Conservation (phyloP, 2,329 filamentous ascomycete species). For the Claviceps sp. region DNA sequence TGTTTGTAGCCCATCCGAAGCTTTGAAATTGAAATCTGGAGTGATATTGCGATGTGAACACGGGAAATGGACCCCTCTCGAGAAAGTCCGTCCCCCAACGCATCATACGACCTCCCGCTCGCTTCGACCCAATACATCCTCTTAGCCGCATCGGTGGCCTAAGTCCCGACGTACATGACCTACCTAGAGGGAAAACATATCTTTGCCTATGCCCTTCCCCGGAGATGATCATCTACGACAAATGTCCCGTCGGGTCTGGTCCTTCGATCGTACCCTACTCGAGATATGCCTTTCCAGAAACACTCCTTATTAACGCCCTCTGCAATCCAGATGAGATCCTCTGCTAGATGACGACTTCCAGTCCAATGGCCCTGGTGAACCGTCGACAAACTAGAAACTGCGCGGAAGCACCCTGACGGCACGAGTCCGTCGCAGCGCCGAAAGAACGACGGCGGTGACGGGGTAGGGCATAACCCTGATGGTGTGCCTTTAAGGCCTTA, state of each 20-base stretch:
- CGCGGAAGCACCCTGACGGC: slow-evolving; percentile 12
- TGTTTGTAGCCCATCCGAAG: no score
- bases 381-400: slow-evolving; percentile 17
- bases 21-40: no score
- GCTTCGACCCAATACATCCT: slow-evolving; percentile 15
- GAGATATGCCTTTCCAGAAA: slow-evolving; percentile 19
- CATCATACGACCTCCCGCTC: slow-evolving; percentile 5
- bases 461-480: slow-evolving; percentile 1
- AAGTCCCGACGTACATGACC: slow-evolving; percentile 10
- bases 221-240: slow-evolving; percentile 8
- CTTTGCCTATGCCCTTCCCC: slow-evolving; percentile 10
- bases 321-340: slow-evolving; percentile 17
- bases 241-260: slow-evolving; percentile 16
- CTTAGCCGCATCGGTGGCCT: neutral
- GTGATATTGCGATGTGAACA: no score
- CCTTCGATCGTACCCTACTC: slow-evolving; percentile 20
- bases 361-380: slow-evolving; percentile 17
- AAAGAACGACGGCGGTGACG: neutral
- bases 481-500: neutral
- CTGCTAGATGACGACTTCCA: slow-evolving; percentile 14
- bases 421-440: slow-evolving; percentile 6
- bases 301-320: slow-evolving; percentile 11
- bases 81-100: neutral
- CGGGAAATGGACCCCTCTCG: no score
- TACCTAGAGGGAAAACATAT: slow-evolving; percentile 14